A percentile compares a stretch with the other conserved stretches of the same genome.
Evolutionary conservation across 2,329 filamentous ascomycete genomes (phyloP).

Genomic region (Trichoderma breve): DNA sequence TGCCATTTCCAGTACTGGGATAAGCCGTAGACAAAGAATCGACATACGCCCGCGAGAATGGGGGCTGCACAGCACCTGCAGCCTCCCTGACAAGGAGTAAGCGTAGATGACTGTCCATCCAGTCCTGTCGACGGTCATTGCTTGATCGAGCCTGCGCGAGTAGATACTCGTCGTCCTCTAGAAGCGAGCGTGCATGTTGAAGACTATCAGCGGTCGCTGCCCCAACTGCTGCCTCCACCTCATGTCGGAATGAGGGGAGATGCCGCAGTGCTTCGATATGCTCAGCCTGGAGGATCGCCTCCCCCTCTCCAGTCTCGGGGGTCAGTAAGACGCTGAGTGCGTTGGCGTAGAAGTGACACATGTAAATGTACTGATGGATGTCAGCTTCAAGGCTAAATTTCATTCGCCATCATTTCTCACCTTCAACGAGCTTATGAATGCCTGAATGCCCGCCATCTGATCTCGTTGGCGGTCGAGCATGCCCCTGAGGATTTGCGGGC

Average conservation of each 20-base stretch:
- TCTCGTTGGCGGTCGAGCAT: conserved; percentile 72
- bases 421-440: conserved; percentile 68
- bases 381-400: not conserved
- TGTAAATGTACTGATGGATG: conserved; percentile 67
- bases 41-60: conserved; percentile 59
- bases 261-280: conserved; percentile 67
- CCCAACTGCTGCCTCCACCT: conserved; percentile 49
- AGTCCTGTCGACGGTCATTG: conserved; percentile 35
- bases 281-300: conserved; percentile 50
- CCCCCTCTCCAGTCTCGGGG: conserved; percentile 27
- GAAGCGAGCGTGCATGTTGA: conserved; percentile 44
- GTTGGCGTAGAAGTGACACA: conserved; percentile 84
- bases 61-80: conserved; percentile 35
- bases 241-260: conserved; percentile 64
- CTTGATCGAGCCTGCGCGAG: conserved; percentile 39
- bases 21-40: conserved; percentile 56
- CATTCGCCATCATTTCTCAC: conserved; percentile 38
- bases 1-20: conserved; percentile 50
- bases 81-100: conserved; percentile 47
- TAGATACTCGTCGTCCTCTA: conserved; percentile 61
- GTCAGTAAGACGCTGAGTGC: conserved; percentile 64
- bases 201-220: conserved; percentile 44
- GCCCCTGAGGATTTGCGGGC: conserved; percentile 59
- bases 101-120: conserved; percentile 46
- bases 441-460: conserved; percentile 72